These are phyloP conservation scores for Mycena leptocephala DNA, from an alignment of 768 basidiomycete species.

Conservation along the genomic window DNA sequence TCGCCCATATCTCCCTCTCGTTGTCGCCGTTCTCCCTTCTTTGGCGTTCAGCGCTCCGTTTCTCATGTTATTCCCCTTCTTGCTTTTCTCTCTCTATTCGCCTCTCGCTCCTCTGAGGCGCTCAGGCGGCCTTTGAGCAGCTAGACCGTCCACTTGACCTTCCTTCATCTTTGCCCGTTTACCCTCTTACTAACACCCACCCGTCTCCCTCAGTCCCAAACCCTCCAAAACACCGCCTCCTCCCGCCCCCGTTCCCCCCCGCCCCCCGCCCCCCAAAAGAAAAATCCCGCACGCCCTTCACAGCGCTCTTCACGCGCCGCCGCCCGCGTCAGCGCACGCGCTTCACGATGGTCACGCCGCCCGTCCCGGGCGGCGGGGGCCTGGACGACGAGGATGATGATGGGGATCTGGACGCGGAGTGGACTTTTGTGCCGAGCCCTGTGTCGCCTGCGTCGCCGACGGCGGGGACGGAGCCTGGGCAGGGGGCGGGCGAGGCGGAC, in stretches of 20 bases:
- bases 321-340: constrained; percentile 29
- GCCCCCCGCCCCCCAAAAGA: background rate
- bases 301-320: constrained; percentile 26
- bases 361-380: background rate
- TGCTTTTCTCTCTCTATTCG: too few relatives aligned
- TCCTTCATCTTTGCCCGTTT: too few relatives aligned
- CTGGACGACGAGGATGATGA: background rate
- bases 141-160: too few relatives aligned
- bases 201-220: background rate
- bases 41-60: too few relatives aligned
- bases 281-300: constrained; percentile 18
- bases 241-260: too few relatives aligned
- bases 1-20: too few relatives aligned
- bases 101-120: too few relatives aligned
- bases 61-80: too few relatives aligned
- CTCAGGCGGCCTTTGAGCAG: too few relatives aligned
- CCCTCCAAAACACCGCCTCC: background rate
- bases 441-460: background rate
- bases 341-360: constrained; percentile 35
- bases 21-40: too few relatives aligned
- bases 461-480: constrained; percentile 2
- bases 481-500: constrained; percentile 29
- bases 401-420: constrained; percentile 22
- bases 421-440: constrained; percentile 11
- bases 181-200: background rate